These are phyloP conservation scores for Lizonia empirigonia DNA, from an alignment of 2,329 filamentous ascomycete species.

Conservation along the genomic window DNA sequence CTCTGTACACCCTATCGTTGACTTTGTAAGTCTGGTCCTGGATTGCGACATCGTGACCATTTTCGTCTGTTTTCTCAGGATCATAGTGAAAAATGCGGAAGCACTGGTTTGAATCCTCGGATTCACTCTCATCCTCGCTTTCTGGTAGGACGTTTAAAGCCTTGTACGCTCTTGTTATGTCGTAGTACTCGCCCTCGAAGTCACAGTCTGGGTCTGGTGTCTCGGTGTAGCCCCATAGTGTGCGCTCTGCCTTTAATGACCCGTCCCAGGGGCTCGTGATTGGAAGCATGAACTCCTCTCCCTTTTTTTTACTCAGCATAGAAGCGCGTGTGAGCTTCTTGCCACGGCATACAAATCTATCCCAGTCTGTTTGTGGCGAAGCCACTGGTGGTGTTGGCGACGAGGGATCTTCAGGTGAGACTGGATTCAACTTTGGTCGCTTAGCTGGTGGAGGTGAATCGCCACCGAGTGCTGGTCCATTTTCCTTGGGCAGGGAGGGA, in stretches of 20 bases:
- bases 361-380: not conserved
- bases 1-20: conserved; percentile 1
- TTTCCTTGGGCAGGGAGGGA: not conserved
- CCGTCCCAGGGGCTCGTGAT: conserved; percentile 6
- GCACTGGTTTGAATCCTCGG: conserved; percentile 7
- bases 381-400: not conserved
- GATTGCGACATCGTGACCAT: not conserved
- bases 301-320: conserved; percentile 7
- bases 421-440: not conserved
- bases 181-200: conserved; percentile 4
- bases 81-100: conserved; percentile 7
- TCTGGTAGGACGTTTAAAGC: conserved; percentile 5
- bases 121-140: not conserved
- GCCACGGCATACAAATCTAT: conserved; percentile 12
- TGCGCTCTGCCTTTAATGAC: conserved; percentile 9
- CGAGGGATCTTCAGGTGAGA: not conserved
- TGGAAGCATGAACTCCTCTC: not conserved
- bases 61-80: not conserved
- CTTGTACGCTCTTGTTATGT: conserved; percentile 2
- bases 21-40: conserved; percentile 14
- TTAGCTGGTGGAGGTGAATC: conserved; percentile 2
- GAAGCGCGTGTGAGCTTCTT: conserved; percentile 12
- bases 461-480: not conserved
- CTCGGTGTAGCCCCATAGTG: conserved; percentile 16
- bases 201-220: conserved; percentile 2